phyloP scores from a whole-genome alignment of 1,284 basidiomycete genomes.

The Athelia sp. region DNA sequence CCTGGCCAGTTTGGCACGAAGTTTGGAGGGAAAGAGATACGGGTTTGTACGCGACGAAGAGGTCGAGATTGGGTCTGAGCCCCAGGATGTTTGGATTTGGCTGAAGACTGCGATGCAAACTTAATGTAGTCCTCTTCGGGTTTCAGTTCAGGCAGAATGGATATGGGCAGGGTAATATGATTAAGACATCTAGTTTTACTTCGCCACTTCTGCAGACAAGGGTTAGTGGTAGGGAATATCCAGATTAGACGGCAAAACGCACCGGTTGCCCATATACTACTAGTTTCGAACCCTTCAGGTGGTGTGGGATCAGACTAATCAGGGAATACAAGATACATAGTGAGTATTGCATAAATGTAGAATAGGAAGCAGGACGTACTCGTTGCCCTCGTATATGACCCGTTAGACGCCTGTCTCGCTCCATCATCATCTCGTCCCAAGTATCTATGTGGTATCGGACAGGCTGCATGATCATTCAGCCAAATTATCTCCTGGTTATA shows the following conservation, averaged over 20 bases:
- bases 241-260: too few species aligned
- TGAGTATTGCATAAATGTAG: constrained; percentile 4
- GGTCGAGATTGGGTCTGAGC: constrained; percentile 7
- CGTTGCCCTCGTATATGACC: constrained; percentile 82
- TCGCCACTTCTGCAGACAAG: constrained; percentile 10
- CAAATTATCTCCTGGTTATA: background rate
- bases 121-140: constrained; percentile 27
- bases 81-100: constrained; percentile 36
- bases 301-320: constrained; percentile 66
- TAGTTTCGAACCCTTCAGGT: constrained; percentile 73
- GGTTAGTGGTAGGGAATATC: constrained; percentile 16
- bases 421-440: constrained; percentile 97
- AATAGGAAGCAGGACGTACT: constrained; percentile 42
- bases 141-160: background rate
- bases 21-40: constrained; percentile 40
- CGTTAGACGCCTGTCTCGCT: constrained; percentile 83
- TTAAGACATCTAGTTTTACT: constrained; percentile 3
- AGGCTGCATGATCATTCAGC: constrained; percentile 44
- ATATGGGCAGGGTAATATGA: background rate
- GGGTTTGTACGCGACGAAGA: constrained; percentile 35
- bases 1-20: constrained; percentile 19
- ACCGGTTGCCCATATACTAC: constrained; percentile 75
- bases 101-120: constrained; percentile 17
- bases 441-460: constrained; percentile 78
- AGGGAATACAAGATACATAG: background rate